These are phyloP conservation scores for Hordeum pubiflorum DNA, from an alignment of 202 grass and related monocot species.

Conservation along the genomic window DNA sequence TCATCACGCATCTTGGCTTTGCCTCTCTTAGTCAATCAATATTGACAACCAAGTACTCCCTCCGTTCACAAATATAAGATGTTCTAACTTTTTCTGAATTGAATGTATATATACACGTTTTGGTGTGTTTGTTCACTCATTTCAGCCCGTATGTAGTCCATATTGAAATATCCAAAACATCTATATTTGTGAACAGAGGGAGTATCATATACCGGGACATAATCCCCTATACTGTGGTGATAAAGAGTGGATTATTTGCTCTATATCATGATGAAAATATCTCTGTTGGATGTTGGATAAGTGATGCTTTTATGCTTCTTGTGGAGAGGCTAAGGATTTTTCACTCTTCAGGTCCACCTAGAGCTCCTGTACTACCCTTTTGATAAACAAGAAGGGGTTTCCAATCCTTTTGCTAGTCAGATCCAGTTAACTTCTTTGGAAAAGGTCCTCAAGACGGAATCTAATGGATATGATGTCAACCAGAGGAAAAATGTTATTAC, in stretches of 20 bases:
- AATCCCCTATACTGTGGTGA: not conserved
- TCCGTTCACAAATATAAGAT: too few relatives aligned
- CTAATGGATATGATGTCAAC: conserved; percentile 50
- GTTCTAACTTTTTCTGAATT: not conserved
- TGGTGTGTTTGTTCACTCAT: too few relatives aligned
- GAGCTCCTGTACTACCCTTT: conserved; percentile 90
- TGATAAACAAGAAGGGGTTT: conserved; percentile 51
- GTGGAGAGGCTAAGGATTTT: conserved; percentile 2
- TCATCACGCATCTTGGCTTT: not conserved
- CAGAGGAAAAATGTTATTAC: conserved; percentile 86
- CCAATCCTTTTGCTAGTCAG: conserved; percentile 76
- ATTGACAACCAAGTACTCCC: not conserved
- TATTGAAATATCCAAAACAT: too few relatives aligned
- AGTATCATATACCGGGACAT: not conserved
- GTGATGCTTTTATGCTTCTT: not conserved
- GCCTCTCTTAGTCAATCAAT: not conserved
- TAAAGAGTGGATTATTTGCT: not conserved
- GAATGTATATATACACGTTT: not conserved
- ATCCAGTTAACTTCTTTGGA: conserved; percentile 83
- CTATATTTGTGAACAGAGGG: too few relatives aligned
- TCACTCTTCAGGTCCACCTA: conserved; percentile 64
- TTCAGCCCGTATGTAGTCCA: too few relatives aligned
- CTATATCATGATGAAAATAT: not conserved
- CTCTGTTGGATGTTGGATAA: not conserved
- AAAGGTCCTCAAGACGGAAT: conserved; percentile 75